A percentile compares a stretch with the other conserved stretches of the same genome.
Conservation (phyloP, 225 moss, liverwort and hornwort genomes). For the Physcomitrellopsis africana region DNA sequence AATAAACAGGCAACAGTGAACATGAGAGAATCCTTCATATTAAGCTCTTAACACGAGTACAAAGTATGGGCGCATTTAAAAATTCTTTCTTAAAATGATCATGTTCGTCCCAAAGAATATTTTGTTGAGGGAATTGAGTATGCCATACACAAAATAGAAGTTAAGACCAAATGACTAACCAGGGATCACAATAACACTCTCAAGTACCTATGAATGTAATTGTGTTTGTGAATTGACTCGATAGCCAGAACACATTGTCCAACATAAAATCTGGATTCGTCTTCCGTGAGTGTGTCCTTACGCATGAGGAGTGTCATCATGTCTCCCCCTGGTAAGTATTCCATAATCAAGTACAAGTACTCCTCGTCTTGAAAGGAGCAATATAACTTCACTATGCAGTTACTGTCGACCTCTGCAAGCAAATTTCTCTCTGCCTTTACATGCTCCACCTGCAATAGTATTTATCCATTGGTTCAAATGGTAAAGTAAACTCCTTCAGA, state of each 20-base stretch:
- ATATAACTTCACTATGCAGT: slow-evolving; percentile 96
- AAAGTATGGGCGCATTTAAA: too few relatives aligned
- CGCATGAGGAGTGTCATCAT: slow-evolving; percentile 99
- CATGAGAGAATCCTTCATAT: not conserved
- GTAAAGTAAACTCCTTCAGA: not conserved
- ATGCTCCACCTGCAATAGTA: slow-evolving; percentile 83
- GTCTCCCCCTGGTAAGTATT: slow-evolving; percentile 98
- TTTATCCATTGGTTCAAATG: not conserved
- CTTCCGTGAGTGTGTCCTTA: slow-evolving; percentile 95
- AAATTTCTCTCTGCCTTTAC: slow-evolving; percentile 97
- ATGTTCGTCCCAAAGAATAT: not conserved
- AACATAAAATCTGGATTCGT: slow-evolving; percentile 95
- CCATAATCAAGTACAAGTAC: slow-evolving; percentile 99
- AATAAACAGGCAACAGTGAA: not conserved
- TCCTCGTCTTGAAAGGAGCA: slow-evolving; percentile 99
- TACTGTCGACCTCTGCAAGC: slow-evolving; percentile 97
- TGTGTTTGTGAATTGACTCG: slow-evolving; percentile 98
- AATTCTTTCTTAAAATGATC: too few relatives aligned
- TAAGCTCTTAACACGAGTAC: too few relatives aligned
- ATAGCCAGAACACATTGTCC: slow-evolving; percentile 97
- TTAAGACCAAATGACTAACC: not conserved
- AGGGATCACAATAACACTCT: slow-evolving; percentile 15
- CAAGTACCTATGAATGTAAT: slow-evolving; percentile 91
- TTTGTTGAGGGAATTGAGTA: slow-evolving; percentile 2
- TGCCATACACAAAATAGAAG: not conserved